Percentiles rank a stretch among this genome's conserved stretches.
Conservation (phyloP, 495 filamentous ascomycete species). For the Arthonia radiata region DNA sequence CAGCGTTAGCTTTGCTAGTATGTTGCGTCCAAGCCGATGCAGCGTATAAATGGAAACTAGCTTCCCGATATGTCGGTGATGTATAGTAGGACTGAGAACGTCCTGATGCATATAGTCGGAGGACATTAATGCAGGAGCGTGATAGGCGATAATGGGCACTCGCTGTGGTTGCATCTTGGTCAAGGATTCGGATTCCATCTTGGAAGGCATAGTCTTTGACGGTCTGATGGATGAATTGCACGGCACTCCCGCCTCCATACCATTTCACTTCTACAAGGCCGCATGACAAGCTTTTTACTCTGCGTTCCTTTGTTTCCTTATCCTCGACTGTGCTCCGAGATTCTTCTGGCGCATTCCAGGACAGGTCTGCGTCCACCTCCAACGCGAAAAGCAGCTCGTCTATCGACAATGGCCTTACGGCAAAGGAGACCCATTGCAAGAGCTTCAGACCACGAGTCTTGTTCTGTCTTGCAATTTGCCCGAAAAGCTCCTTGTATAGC, state of each 20-base stretch:
- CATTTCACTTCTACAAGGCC: slow-evolving; percentile 13
- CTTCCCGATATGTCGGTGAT: no score
- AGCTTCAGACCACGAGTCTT: slow-evolving; percentile 6
- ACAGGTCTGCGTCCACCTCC: slow-evolving; percentile 7
- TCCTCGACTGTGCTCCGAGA: no score
- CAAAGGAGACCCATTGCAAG: slow-evolving; percentile 15
- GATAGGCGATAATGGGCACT: no score
- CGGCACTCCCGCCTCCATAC: slow-evolving; percentile 3
- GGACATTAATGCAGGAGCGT: no score
- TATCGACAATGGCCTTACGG: slow-evolving; percentile 8
- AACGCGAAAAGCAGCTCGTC: slow-evolving; percentile 14
- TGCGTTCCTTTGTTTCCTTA: slow-evolving; percentile 9
- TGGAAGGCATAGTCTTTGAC: slow-evolving; percentile 16
- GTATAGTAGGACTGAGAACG: no score
- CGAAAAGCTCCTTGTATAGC: slow-evolving; percentile 12
- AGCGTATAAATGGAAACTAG: no score
- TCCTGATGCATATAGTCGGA: no score
- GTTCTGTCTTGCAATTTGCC: slow-evolving; percentile 4
- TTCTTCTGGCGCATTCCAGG: slow-evolving; percentile 5
- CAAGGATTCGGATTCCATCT: slow-evolving; percentile 9
- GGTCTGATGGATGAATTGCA: slow-evolving; percentile 19
- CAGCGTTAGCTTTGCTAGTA: no score
- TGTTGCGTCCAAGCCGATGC: no score
- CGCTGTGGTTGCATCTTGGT: no score
- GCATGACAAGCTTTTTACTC: slow-evolving; percentile 11